Percentiles rank a stretch among this genome's conserved stretches.
These are phyloP conservation scores for Gaeumannomyces sp. DNA, from an alignment of 2,329 filamentous ascomycete species.

Conservation along the genomic window DNA sequence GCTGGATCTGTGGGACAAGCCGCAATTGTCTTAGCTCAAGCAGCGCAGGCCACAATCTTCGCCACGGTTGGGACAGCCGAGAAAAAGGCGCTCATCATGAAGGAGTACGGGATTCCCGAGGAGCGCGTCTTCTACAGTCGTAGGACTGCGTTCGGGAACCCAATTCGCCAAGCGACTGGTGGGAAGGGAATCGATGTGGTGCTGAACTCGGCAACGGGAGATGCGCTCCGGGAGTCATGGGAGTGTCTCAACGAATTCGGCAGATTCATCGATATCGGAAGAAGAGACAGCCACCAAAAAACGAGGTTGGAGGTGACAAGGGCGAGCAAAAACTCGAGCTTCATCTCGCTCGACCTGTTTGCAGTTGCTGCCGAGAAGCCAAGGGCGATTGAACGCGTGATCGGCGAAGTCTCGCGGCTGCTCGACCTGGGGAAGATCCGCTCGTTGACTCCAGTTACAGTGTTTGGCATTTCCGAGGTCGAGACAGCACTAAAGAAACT, in stretches of 20 bases:
- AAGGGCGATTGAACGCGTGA: conserved; percentile 31
- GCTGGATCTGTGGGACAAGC: conserved; percentile 33
- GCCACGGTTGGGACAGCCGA: conserved; percentile 33
- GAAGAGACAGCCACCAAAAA: conserved; percentile 24
- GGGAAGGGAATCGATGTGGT: conserved; percentile 31
- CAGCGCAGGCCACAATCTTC: conserved; percentile 34
- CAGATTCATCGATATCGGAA: conserved; percentile 39
- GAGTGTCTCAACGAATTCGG: conserved; percentile 34
- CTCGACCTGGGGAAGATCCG: conserved; percentile 28
- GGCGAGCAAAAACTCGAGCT: conserved; percentile 36
- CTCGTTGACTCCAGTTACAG: conserved; percentile 29
- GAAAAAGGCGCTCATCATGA: conserved; percentile 33
- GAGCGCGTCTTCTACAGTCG: conserved; percentile 30
- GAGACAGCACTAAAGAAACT: conserved; percentile 30
- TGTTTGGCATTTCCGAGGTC: conserved; percentile 31
- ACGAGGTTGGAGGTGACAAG: conserved; percentile 19
- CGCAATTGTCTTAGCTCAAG: conserved; percentile 31
- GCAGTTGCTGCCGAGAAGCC: conserved; percentile 36
- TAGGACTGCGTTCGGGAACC: conserved; percentile 24
- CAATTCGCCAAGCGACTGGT: conserved; percentile 22
- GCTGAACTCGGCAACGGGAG: conserved; percentile 37
- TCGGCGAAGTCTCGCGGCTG: conserved; percentile 30
- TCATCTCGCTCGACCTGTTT: conserved; percentile 39
- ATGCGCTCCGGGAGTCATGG: conserved; percentile 36
- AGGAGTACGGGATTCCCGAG: conserved; percentile 30